phyloP scores from a whole-genome alignment of 1,284 basidiomycete species.

The Pascua sp. region DNA sequence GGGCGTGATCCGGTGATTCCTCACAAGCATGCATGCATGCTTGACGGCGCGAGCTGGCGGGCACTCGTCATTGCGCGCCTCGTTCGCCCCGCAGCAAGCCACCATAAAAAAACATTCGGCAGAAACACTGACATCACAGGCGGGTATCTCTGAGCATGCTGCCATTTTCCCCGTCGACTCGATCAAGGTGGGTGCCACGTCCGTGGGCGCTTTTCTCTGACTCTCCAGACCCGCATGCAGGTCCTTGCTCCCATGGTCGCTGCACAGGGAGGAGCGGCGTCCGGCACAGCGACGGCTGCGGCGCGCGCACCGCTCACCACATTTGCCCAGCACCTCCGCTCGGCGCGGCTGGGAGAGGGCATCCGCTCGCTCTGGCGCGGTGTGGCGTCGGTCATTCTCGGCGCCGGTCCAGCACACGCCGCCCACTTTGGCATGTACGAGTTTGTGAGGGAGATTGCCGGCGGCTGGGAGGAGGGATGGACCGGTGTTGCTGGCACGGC shows the following conservation, averaged over 20 bases:
- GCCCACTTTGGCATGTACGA: conserved; percentile 98
- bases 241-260: conserved; percentile 59
- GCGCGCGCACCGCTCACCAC: conserved; percentile 34
- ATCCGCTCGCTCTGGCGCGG: conserved; percentile 89
- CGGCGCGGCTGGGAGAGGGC: conserved; percentile 84
- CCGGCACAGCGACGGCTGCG: conserved; percentile 57
- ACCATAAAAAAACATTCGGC: no score
- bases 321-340: conserved; percentile 42
- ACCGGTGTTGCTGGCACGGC: conserved; percentile 57
- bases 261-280: conserved; percentile 59
- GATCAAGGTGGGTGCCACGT: conserved; percentile 68
- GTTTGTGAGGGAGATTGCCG: conserved; percentile 85
- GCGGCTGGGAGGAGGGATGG: conserved; percentile 58
- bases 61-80: neutral
- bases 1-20: no score
- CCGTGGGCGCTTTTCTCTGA: neutral
- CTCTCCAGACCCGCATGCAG: conserved; percentile 91
- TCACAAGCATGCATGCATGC: no score
- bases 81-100: neutral
- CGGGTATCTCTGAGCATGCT: conserved; percentile 97
- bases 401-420: conserved; percentile 96
- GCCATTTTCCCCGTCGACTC: conserved; percentile 99
- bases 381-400: conserved; percentile 93
- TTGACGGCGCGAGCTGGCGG: no score
- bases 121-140: conserved; percentile 54